Evolutionary conservation across 805 yeast species (phyloP).

Genomic region (Wickerhamiella australiensis): DNA sequence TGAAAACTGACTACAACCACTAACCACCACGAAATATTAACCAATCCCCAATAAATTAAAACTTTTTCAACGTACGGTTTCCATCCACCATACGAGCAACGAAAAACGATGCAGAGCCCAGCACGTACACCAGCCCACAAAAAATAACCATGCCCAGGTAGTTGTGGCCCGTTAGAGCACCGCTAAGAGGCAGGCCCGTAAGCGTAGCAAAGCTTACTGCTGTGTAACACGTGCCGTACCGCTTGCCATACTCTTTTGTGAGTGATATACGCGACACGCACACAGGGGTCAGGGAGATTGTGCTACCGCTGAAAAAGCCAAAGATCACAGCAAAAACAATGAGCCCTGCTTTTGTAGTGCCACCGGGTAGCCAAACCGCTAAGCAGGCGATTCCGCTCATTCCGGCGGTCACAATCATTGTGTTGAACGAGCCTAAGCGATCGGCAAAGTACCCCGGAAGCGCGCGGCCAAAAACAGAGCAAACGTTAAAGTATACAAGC

Average conservation of each 20-base stretch:
- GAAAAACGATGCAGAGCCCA: constrained; percentile 22
- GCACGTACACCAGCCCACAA: constrained; percentile 25
- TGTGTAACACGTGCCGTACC: constrained; percentile 56
- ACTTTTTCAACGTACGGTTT: constrained; percentile 19
- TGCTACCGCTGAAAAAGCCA: constrained; percentile 41
- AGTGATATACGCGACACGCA: constrained; percentile 57
- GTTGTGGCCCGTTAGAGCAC: constrained; percentile 24
- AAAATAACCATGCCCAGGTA: constrained; percentile 28
- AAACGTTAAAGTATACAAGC: constrained; percentile 34
- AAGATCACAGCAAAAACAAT: constrained; percentile 38
- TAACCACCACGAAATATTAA: no score
- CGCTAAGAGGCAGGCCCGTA: constrained; percentile 32
- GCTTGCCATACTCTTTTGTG: constrained; percentile 51
- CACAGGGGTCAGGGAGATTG: constrained; percentile 53
- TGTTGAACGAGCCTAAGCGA: constrained; percentile 43
- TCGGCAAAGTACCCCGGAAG: constrained; percentile 48
- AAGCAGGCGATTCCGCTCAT: constrained; percentile 39
- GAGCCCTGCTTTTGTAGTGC: constrained; percentile 33
- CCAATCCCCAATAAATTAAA: constrained; percentile 1
- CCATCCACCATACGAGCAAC: constrained; percentile 23
- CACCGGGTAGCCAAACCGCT: constrained; percentile 54
- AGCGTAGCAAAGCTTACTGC: constrained; percentile 29
- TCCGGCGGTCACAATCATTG: constrained; percentile 38
- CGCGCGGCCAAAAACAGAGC: constrained; percentile 42
- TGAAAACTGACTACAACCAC: no score